Percentiles rank a stretch among this genome's conserved stretches.
These are phyloP conservation scores for Logfia minima DNA, from an alignment of 129 eudicot genomes.

Conservation along the genomic window DNA sequence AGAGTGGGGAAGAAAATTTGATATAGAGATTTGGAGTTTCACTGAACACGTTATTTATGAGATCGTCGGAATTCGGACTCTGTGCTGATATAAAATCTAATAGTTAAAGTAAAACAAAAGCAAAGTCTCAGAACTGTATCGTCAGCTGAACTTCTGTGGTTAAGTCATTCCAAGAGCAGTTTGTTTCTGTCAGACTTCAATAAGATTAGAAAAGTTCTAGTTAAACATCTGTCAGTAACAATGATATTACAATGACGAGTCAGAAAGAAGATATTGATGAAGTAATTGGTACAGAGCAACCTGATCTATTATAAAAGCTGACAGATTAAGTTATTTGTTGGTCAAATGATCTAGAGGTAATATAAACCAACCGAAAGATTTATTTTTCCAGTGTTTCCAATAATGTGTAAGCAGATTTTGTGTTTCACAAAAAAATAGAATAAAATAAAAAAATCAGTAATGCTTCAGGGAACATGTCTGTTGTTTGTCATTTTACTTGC, in stretches of 20 bases:
- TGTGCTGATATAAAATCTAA: slow-evolving; percentile 12
- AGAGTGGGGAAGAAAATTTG: slow-evolving; percentile 20
- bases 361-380: slow-evolving; percentile 32
- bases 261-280: slow-evolving; percentile 21
- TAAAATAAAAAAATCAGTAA: no score
- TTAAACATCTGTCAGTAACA: slow-evolving; percentile 20
- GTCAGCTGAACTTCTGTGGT: slow-evolving; percentile 29
- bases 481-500: neutral
- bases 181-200: slow-evolving; percentile 11
- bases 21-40: slow-evolving; percentile 8
- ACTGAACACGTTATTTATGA: slow-evolving; percentile 5
- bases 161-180: slow-evolving; percentile 28
- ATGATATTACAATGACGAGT: slow-evolving; percentile 5
- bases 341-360: slow-evolving; percentile 35
- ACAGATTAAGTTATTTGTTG: slow-evolving; percentile 28
- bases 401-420: neutral
- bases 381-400: neutral
- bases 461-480: slow-evolving; percentile 9
- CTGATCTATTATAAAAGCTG: slow-evolving; percentile 13
- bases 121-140: slow-evolving; percentile 1
- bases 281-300: slow-evolving; percentile 21
- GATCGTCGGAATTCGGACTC: neutral
- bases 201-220: slow-evolving; percentile 17
- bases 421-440: neutral
- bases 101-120: slow-evolving; percentile 23